Evolutionary conservation across 2,329 filamentous ascomycete species (phyloP), one percentile per base, ranked within the genome.

Genomic region (Neopestalotiopsis sp.): DNA sequence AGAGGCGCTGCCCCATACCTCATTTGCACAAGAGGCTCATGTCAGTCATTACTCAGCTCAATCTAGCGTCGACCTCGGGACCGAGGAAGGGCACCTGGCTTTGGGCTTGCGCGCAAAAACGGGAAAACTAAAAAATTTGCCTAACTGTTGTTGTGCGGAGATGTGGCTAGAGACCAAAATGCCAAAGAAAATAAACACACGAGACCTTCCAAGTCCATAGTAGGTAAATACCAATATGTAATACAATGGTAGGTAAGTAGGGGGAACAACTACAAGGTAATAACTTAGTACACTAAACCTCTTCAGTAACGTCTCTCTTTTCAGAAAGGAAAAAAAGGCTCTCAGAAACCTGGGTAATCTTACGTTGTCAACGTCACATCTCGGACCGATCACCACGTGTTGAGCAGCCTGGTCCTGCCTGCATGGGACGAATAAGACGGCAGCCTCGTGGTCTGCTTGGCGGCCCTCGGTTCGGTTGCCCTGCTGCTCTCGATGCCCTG

Each of bases 341-440:
- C 13, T 28, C 12, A 20, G 17, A 24, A 65, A 65, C 62, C 45
- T 32, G 45, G 53, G 42, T 20, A 57, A 42, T 30, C 42, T 38
- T 28, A 49, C 64, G 24, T 38, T 66, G 45, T 64, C 61, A 64
- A 66, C 45, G 64, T 58, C 64, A 58, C 49, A 66, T 66, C 28
- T 66, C 64, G 64, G 64, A 40, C 64, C 64, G 64, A 57, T 34
- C 64, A 66, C 64, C 64, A 66, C 64, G 64, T 66, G 64, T 40
- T 64, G 28, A 53, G 40, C 24, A 28, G 57, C 57, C 40, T 38
- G 34, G 34, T 28, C 34, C 34, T 24, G 34, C 61, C 34, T 64
- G 61, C 61, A 64, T 28, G 61, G 10, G 42, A 64, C n/a, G 20
- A 64, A 64, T 32, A 12, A 64, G 38, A 53, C 61, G 28, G 61